These are phyloP conservation scores for Boletus edulis DNA, from an alignment of 768 basidiomycete genomes.

Conservation along the genomic window DNA sequence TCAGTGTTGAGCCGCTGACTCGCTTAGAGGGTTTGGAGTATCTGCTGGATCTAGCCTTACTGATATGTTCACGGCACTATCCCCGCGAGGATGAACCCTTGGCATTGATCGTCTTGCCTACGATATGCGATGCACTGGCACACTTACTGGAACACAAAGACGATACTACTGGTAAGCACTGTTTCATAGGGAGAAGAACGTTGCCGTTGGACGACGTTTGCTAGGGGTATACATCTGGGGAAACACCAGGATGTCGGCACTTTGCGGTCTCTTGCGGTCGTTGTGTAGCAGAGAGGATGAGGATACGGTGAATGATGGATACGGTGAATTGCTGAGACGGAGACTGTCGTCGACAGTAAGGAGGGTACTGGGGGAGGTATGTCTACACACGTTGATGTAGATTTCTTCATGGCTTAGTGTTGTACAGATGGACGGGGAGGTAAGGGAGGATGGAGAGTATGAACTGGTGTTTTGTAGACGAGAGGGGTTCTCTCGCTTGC, in stretches of 20 bases:
- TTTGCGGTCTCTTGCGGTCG: constrained; percentile 39
- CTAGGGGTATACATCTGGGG: constrained; percentile 8
- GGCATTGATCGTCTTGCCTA: constrained; percentile 46
- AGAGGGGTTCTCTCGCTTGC: constrained; percentile 12
- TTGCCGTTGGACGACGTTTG: neutral
- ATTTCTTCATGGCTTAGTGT: neutral
- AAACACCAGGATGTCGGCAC: constrained; percentile 47
- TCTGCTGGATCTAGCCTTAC: constrained; percentile 47
- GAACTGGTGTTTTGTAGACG: constrained; percentile 24
- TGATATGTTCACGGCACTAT: constrained; percentile 46
- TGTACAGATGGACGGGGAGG: constrained; percentile 1
- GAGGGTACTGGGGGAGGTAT: constrained; percentile 30
- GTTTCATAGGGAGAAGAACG: neutral
- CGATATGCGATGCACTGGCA: constrained; percentile 49
- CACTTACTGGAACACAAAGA: constrained; percentile 34
- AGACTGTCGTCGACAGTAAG: constrained; percentile 28
- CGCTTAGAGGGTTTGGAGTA: constrained; percentile 45
- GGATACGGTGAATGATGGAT: constrained; percentile 14
- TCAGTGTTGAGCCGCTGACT: constrained; percentile 35
- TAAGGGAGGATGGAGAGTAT: neutral
- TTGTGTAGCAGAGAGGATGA: constrained; percentile 22
- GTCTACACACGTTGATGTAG: neutral
- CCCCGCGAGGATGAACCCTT: constrained; percentile 48
- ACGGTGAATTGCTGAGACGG: constrained; percentile 30
- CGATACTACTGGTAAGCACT: constrained; percentile 26